Evolutionary conservation across 139 green algal species (phyloP), one percentile per base, ranked within the genome.

Genomic region (Chlorokybus atmophyticus): DNA sequence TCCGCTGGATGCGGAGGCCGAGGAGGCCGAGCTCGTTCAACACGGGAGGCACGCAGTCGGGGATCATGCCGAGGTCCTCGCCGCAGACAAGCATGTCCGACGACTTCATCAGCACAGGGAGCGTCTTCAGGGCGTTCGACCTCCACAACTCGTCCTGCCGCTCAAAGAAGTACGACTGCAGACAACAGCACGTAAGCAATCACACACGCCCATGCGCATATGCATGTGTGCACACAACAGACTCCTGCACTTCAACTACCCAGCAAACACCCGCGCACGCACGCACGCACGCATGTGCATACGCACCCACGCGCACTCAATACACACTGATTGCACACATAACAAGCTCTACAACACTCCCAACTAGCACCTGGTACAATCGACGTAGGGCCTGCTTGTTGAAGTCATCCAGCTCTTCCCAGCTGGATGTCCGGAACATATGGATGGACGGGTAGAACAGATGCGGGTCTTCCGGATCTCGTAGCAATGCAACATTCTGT

Each of bases 11-110:
- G 30, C 47, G 55, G 61, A 55, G 62, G 65, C 79, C 88, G 27
- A 97, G 44, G 2, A 97, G 66, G 14, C 90, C 86, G 5, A 96
- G 76, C 55, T 93, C 81, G 40, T 78, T 66, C 27, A 80, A 35
- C 39, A 79, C 71, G 8, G 85, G 83, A 38, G 83, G 86, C 55
- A 97, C 82, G 66, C 87, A 95, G 5, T 70, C 54, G 1, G 90
- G 87, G 23, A 95, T 79, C 58, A 96, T 83, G 21, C 87, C 87
- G 50, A 95, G 71, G 57, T 95, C 87, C 76, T 95, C 87, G 0
- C 86, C 89, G 69, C 85, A 98, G 38, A 95, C 81, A 31, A 97
- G 80, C 88, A 95, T 97, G 63, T 87, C 66, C 0, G 71, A 88
- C 25, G 82, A 67, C 51, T 70, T 32, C 63, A 85, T 73, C 32